Evolutionary conservation across 495 filamentous ascomycete genomes (phyloP), one percentile per base, ranked within the genome.

Genomic region (Aspergillus nidulans): DNA sequence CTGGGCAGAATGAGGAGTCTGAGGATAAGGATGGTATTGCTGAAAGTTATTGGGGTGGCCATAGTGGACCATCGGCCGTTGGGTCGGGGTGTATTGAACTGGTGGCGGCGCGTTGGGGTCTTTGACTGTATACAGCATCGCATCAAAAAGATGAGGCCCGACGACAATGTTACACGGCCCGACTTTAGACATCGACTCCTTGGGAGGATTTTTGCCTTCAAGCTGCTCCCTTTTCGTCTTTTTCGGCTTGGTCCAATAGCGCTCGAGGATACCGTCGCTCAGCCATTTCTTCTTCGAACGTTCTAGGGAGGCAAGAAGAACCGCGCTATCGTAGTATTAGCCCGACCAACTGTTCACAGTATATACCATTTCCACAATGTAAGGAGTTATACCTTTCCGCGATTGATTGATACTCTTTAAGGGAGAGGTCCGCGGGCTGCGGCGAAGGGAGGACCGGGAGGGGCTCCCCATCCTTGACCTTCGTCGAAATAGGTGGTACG

Each of bases 71-170:
- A 89, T 79, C 13, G 85, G 78, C 25, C 73, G 69, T 46, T 76
- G 85, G 26, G 82, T 80, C 26, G 68, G 65, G 8, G 73, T 67
- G 54, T 77, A 77, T 53, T 79, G 77, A 36, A 72, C 63, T 23
- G 68, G 67, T 5, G 67, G 70, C 15, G 81, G 80, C 16, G 79
- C 75, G 53, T 75, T 78, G 21, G 75, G 72, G 32, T 90, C 90
- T 61, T 92, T 95, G 19, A 95, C 88, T 28, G 83, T 85, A 65
- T 86, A 97, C 63, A 99, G 80, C 58, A 84, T 87, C 23, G 86
- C 86, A 53, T 97, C 90, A 60, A 99, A 90, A 21, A 88, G 79
- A 71, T 99, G 95, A 38, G 95, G 95, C 53, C 92, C 92, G 53
- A 96, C 82, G 18, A 86, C 88, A 43, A 98, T 84, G 24, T 86